These are phyloP conservation scores for Rubus parviflorus DNA, from an alignment of 306 rosid species.

Conservation along the genomic window DNA sequence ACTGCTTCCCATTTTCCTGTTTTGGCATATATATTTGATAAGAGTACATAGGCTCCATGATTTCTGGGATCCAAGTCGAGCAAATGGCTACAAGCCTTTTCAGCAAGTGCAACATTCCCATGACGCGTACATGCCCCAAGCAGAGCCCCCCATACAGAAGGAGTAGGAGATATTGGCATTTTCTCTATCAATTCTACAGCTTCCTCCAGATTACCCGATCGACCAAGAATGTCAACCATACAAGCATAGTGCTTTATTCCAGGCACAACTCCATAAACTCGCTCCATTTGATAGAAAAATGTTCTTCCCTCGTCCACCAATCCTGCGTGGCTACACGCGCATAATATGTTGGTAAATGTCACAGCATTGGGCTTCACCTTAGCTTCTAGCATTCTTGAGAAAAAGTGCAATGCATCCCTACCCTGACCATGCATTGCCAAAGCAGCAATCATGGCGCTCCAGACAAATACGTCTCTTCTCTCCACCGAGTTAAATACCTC, in stretches of 20 bases:
- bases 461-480: slow-evolving; percentile 56
- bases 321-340: slow-evolving; percentile 65
- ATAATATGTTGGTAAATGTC: slow-evolving; percentile 56
- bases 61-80: slow-evolving; percentile 60
- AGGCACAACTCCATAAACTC: slow-evolving; percentile 50
- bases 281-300: slow-evolving; percentile 55
- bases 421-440: slow-evolving; percentile 68
- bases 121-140: slow-evolving; percentile 58
- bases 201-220: slow-evolving; percentile 54
- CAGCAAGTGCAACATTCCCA: slow-evolving; percentile 56
- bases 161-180: slow-evolving; percentile 50
- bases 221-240: slow-evolving; percentile 57
- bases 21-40: slow-evolving; percentile 60
- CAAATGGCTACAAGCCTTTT: slow-evolving; percentile 44
- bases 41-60: slow-evolving; percentile 61
- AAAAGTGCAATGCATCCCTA: slow-evolving; percentile 46
- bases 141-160: slow-evolving; percentile 58
- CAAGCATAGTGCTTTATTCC: slow-evolving; percentile 56
- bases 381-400: slow-evolving; percentile 51
- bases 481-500: slow-evolving; percentile 45
- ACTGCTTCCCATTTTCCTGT: slow-evolving; percentile 59
- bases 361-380: slow-evolving; percentile 60
- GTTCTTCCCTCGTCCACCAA: slow-evolving; percentile 47
- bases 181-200: slow-evolving; percentile 43
- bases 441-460: slow-evolving; percentile 70